phyloP scores from a whole-genome alignment of 2,329 filamentous ascomycete species.

The Calonectria hawksworthii region DNA sequence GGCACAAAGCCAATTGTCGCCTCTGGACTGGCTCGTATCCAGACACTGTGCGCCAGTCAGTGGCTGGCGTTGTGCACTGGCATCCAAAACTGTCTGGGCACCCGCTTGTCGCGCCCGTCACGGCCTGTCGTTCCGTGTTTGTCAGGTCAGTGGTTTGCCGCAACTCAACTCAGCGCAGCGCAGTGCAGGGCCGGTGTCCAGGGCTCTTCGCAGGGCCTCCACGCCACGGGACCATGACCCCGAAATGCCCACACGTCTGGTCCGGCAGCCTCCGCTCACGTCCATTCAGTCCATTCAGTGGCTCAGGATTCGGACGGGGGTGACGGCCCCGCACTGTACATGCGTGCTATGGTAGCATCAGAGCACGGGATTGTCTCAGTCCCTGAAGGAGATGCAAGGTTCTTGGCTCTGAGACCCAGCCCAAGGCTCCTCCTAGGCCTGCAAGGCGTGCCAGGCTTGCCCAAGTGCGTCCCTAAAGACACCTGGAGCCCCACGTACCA shows the following conservation, averaged over 20 bases:
- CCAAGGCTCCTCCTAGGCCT: neutral
- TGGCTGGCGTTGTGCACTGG: slow-evolving; percentile 20
- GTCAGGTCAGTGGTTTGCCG: slow-evolving; percentile 18
- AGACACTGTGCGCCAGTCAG: slow-evolving; percentile 13
- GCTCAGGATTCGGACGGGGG: neutral
- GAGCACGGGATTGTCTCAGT: slow-evolving; percentile 23
- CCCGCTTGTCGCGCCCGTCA: neutral
- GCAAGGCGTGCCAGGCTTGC: slow-evolving; percentile 10
- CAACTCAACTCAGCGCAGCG: slow-evolving; percentile 18
- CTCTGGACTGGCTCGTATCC: neutral
- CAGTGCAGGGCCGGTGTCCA: slow-evolving; percentile 3
- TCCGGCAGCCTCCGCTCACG: neutral
- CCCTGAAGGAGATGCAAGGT: slow-evolving; percentile 14
- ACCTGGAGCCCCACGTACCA: slow-evolving; percentile 24
- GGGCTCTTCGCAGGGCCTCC: slow-evolving; percentile 12
- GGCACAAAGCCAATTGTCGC: slow-evolving; percentile 1
- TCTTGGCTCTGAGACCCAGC: slow-evolving; percentile 16
- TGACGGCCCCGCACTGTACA: slow-evolving; percentile 22
- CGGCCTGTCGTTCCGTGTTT: slow-evolving; percentile 25
- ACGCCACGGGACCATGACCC: slow-evolving; percentile 11
- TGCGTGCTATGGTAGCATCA: neutral
- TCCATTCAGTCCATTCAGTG: slow-evolving; percentile 9
- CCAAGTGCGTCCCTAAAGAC: slow-evolving; percentile 13
- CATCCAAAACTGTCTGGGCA: slow-evolving; percentile 12
- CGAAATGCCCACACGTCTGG: neutral